Evolutionary conservation across 306 rosid species (phyloP), one percentile per base, ranked within the genome.

Genomic region (Pyrus communis): DNA sequence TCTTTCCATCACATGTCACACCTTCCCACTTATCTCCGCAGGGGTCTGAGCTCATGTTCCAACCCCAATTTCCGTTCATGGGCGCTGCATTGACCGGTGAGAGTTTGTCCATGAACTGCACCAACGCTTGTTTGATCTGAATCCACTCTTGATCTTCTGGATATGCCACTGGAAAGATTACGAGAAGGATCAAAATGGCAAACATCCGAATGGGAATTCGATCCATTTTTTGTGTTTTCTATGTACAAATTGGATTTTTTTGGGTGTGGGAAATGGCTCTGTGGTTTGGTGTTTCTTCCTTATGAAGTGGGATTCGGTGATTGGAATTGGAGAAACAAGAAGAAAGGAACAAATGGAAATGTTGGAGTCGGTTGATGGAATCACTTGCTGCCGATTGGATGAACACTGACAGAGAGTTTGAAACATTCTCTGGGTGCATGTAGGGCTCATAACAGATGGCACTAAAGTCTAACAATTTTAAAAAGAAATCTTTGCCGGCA

Each of bases 101-200:
- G 71, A 91, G 87, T 28, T 91, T 88, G n/a, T 75, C 74, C 95
- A 91, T 86, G 88, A 91, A 84, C 12, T 60, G 82, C 40, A 86
- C 79, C 5, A 91, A 57, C 9, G 78, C 85, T 52, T 76, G 77
- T 76, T 64, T 64, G 45, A 64, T 30, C 28, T 61, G 67, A 23
- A 66, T 84, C 82, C 84, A 88, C 18, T 67, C 82, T 35, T 70
- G 74, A 66, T 88, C 85, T 28, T 81, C 89, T 33, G 95, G 79
- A 66, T 73, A 73, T 1, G 72, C 82, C 69, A 51, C 17, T 22
- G 77, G 79, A 69, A 75, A 38, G 70, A 74, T 76, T 1, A n/a
- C 25, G 80, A 81, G 54, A 69, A 86, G 9, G 49, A 82, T 65
- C 78, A 69, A 67, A 57, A 83, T 78, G 62, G 71, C 58, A 54